Evolutionary conservation across 2,329 filamentous ascomycete genomes (phyloP).

Genomic region (Trichoderma hamatum): DNA sequence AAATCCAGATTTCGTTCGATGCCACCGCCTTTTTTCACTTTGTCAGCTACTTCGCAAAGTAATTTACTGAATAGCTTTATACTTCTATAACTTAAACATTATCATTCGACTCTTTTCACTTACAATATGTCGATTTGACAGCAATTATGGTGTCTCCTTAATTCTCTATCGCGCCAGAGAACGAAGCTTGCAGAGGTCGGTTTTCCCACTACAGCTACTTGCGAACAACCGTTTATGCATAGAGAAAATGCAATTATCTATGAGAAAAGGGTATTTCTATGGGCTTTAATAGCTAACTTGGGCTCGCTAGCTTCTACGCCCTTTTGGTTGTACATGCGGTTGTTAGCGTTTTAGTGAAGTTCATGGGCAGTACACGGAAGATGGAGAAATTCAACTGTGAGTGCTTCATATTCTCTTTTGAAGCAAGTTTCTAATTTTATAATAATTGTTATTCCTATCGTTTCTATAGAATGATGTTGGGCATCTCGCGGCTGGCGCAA

Average conservation of each 20-base stretch:
- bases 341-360: background rate
- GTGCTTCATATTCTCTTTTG: background rate
- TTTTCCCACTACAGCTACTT: background rate
- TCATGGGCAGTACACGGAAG: background rate
- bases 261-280: background rate
- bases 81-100: background rate
- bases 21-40: background rate
- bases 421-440: too few species aligned
- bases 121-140: background rate
- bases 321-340: background rate
- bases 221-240: background rate
- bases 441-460: background rate
- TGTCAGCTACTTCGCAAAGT: too few species aligned
- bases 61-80: background rate
- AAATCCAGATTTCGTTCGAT: background rate
- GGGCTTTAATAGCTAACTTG: background rate
- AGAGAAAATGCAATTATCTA: background rate
- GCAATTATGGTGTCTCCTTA: background rate
- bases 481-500: background rate
- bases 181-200: constrained; percentile 6
- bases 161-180: constrained; percentile 4
- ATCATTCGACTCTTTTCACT: background rate
- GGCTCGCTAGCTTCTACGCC: constrained; percentile 3
- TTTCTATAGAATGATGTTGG: too few species aligned
- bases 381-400: constrained; percentile 13